Percentiles rank a stretch among this genome's conserved stretches.
These are phyloP conservation scores for Fusarium sp. DNA, from an alignment of 2,329 filamentous ascomycete species.

Conservation along the genomic window DNA sequence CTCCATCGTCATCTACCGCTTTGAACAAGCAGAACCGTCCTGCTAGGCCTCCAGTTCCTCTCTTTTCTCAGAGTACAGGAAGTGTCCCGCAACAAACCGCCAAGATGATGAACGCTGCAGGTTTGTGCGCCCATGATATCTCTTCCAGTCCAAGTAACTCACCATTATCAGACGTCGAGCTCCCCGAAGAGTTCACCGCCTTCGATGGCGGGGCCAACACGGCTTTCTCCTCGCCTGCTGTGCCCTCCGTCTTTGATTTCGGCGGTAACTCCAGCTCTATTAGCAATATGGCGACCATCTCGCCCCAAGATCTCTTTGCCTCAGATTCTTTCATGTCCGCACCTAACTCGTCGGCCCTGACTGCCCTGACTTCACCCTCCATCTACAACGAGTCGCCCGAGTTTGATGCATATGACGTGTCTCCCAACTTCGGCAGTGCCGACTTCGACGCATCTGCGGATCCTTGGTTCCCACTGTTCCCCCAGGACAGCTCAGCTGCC, in stretches of 20 bases:
- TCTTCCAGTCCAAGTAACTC: conserved; percentile 49
- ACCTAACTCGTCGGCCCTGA: conserved; percentile 85
- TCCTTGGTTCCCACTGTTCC: conserved; percentile 81
- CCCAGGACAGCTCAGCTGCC: conserved; percentile 58
- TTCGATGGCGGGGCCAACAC: conserved; percentile 67
- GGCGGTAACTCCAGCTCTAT: conserved; percentile 62
- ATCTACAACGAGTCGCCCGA: conserved; percentile 82
- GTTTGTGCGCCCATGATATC: conserved; percentile 43
- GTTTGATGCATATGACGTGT: conserved; percentile 81
- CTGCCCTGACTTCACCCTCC: conserved; percentile 88
- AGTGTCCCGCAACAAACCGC: conserved; percentile 63
- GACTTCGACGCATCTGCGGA: conserved; percentile 67
- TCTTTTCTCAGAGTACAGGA: conserved; percentile 74
- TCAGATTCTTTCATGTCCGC: conserved; percentile 79
- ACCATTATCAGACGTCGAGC: conserved; percentile 65
- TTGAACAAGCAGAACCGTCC: conserved; percentile 67
- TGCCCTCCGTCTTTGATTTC: conserved; percentile 66
- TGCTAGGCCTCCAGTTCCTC: conserved; percentile 76
- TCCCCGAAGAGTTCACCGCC: conserved; percentile 70
- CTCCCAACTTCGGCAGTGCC: conserved; percentile 77
- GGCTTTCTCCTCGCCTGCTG: conserved; percentile 67
- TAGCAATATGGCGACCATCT: conserved; percentile 78
- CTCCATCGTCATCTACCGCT: conserved; percentile 70
- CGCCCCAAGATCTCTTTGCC: conserved; percentile 83
- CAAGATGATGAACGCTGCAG: conserved; percentile 62